Percentiles rank a stretch among this genome's conserved stretches.
phyloP scores from a whole-genome alignment of 306 rosid species.

The Dryas drummondii region DNA sequence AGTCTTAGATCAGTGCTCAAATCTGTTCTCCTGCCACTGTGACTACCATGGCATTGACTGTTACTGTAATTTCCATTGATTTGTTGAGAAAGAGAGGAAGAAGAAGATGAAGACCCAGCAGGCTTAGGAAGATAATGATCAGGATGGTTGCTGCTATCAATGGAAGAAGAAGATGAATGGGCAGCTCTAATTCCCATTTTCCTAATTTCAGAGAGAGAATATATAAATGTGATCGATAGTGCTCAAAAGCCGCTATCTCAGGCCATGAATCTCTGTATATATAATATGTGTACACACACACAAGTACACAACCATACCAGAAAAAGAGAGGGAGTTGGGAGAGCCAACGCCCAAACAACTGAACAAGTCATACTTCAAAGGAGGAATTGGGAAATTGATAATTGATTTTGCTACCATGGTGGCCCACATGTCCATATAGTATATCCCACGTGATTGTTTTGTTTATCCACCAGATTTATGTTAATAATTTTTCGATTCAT shows the following conservation, averaged over 20 bases:
- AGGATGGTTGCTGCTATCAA: slow-evolving; percentile 24
- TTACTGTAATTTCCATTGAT: slow-evolving; percentile 3
- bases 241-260: slow-evolving; percentile 8
- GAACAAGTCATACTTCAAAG: not conserved
- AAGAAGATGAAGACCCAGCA: slow-evolving; percentile 15
- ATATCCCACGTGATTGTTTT: not conserved
- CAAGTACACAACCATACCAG: not conserved
- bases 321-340: not conserved
- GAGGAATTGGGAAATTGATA: not conserved
- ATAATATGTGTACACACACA: not conserved
- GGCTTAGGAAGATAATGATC: slow-evolving; percentile 6
- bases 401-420: not conserved
- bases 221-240: not conserved
- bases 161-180: slow-evolving; percentile 25
- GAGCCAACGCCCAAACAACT: not conserved
- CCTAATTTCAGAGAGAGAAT: slow-evolving; percentile 6
- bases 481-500: too few species aligned
- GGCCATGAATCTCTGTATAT: slow-evolving; percentile 3
- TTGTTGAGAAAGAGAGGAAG: slow-evolving; percentile 13
- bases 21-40: slow-evolving; percentile 9
- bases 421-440: not conserved
- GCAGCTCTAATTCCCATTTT: slow-evolving; percentile 12
- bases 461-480: too few species aligned
- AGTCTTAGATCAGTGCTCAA: slow-evolving; percentile 27
- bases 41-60: not conserved